phyloP scores from a whole-genome alignment of 306 rosid species.

The Cyamopsis tetragonoloba region DNA sequence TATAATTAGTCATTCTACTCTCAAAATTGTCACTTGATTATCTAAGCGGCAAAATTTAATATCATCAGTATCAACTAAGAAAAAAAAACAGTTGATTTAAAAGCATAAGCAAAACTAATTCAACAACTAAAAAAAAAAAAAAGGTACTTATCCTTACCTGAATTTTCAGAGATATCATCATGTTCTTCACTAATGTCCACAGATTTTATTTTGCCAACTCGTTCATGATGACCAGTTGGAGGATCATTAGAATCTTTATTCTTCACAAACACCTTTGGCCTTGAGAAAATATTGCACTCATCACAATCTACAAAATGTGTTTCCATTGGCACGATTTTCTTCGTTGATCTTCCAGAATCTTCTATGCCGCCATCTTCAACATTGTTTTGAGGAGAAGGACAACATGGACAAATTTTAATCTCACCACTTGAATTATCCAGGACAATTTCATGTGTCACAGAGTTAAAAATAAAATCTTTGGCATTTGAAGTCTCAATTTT shows the following conservation, averaged over 20 bases:
- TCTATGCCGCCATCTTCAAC: not conserved
- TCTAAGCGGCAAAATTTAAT: too few species aligned
- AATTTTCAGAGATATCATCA: conserved; percentile 24
- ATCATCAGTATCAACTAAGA: not conserved
- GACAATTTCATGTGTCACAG: conserved; percentile 28
- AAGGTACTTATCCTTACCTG: conserved; percentile 32
- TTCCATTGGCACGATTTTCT: not conserved
- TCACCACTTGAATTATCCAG: conserved; percentile 10
- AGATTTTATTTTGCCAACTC: conserved; percentile 13
- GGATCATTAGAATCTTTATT: conserved; percentile 1
- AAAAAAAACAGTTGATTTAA: not conserved
- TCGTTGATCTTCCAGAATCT: not conserved
- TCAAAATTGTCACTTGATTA: too few species aligned
- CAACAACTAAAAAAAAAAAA: not conserved
- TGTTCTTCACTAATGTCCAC: conserved; percentile 21
- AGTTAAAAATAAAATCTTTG: not conserved
- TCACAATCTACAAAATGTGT: conserved; percentile 23
- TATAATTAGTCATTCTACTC: not conserved
- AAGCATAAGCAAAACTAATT: not conserved
- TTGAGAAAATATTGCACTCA: conserved; percentile 15
- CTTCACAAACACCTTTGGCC: not conserved
- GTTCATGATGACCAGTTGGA: conserved; percentile 7
- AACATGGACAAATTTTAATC: not conserved
- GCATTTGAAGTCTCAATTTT: not conserved
- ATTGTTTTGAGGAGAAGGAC: not conserved